Percentiles rank a stretch among this genome's conserved stretches.
Evolutionary conservation across 2,329 filamentous ascomycete species (phyloP).

Genomic region (Chaetomium olivaceum): DNA sequence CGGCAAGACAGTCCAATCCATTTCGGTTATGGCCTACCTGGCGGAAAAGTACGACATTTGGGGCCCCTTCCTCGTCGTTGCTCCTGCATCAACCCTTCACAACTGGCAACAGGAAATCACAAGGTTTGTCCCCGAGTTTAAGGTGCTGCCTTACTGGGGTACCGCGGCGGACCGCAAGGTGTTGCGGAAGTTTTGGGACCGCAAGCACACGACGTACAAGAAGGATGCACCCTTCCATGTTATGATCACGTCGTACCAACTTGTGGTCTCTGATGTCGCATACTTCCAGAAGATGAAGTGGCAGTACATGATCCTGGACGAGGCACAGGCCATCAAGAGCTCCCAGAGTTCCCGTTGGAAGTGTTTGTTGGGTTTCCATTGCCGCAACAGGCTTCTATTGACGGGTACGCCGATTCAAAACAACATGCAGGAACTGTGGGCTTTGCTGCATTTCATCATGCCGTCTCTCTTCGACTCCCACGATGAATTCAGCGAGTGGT

Average conservation of each 20-base stretch:
- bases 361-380: constrained; percentile 88
- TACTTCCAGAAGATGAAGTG: constrained; percentile 99
- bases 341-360: constrained; percentile 97
- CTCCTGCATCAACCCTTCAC: constrained; percentile 92
- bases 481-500: constrained; percentile 92
- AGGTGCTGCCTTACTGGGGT: constrained; percentile 97
- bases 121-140: constrained; percentile 90
- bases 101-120: constrained; percentile 99
- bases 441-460: constrained; percentile 98
- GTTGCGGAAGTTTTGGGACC: constrained; percentile 97
- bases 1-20: constrained; percentile 97
- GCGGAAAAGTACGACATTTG: constrained; percentile 97
- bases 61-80: constrained; percentile 96
- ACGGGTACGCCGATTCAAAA: constrained; percentile 99
- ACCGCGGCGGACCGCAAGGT: constrained; percentile 92
- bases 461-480: constrained; percentile 96
- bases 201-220: constrained; percentile 93
- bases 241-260: constrained; percentile 92
- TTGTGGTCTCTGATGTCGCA: constrained; percentile 91
- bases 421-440: constrained; percentile 99
- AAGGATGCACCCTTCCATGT: constrained; percentile 95
- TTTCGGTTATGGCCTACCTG: constrained; percentile 98
- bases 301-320: constrained; percentile 99
- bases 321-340: constrained; percentile 98
- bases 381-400: constrained; percentile 87